phyloP scores from a whole-genome alignment of 345 rosid species.

The Eucalyptus camaldulensis region DNA sequence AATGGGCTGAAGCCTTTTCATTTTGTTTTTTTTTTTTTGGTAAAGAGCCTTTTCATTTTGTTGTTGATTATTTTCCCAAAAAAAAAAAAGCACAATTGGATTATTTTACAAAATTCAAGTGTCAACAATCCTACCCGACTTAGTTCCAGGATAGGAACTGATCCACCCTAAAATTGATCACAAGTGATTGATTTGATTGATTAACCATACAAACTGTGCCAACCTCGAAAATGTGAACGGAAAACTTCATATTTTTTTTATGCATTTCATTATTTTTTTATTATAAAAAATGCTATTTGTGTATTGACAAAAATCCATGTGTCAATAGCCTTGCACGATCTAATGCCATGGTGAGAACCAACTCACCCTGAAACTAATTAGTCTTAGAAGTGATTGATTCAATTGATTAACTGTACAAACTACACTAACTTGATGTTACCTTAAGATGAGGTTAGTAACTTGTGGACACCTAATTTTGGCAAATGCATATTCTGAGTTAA shows the following conservation, averaged over 20 bases:
- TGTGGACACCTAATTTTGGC: too few species aligned
- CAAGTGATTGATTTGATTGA: not conserved
- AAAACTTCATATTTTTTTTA: too few species aligned
- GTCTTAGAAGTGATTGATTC: not conserved
- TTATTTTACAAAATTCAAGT: too few species aligned
- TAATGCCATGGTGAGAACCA: not conserved
- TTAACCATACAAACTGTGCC: not conserved
- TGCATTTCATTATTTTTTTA: too few species aligned
- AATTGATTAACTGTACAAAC: too few species aligned
- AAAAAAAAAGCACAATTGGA: not conserved
- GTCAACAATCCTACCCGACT: fast-evolving
- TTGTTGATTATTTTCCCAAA: not conserved
- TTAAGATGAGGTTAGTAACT: not conserved
- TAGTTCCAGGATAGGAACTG: fast-evolving
- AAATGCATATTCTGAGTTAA: too few species aligned
- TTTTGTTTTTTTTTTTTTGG: too few species aligned
- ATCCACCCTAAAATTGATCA: fast-evolving
- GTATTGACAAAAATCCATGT: not conserved
- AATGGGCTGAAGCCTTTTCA: not conserved
- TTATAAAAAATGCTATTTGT: too few species aligned
- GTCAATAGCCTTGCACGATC: not conserved
- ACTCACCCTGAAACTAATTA: fast-evolving
- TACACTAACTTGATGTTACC: not conserved
- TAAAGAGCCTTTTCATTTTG: not conserved
- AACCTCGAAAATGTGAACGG: fast-evolving